These are phyloP conservation scores for Taphrina communis DNA, from an alignment of 1,139 yeast genomes.

Conservation along the genomic window DNA sequence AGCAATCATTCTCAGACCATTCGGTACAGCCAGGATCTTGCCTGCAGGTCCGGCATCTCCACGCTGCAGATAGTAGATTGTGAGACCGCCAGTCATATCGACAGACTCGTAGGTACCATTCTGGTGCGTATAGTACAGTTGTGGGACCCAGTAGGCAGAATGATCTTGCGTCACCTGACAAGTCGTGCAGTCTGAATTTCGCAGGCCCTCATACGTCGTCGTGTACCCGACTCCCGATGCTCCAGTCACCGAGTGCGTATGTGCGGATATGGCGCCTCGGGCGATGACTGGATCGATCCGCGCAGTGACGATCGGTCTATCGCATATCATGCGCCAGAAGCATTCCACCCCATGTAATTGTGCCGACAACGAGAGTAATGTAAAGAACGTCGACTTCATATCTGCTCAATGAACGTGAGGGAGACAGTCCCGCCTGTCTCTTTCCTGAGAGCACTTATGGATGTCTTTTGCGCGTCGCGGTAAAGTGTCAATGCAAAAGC, in stretches of 20 bases:
- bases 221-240: conserved; percentile 22
- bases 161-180: conserved; percentile 40
- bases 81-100: conserved; percentile 29
- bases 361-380: conserved; percentile 15
- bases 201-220: conserved; percentile 29
- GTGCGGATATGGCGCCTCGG: conserved; percentile 38
- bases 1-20: conserved; percentile 39
- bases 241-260: conserved; percentile 36
- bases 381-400: conserved; percentile 26
- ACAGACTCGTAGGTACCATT: conserved; percentile 37
- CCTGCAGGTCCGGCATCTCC: conserved; percentile 36
- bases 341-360: conserved; percentile 25
- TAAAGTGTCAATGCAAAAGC: neutral
- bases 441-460: too few relatives aligned
- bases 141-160: conserved; percentile 42
- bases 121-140: conserved; percentile 36
- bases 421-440: neutral
- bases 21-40: conserved; percentile 37
- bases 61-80: conserved; percentile 40
- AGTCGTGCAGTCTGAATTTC: conserved; percentile 36
- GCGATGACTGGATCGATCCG: conserved; percentile 40
- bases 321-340: conserved; percentile 39
- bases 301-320: conserved; percentile 27
- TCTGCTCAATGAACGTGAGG: neutral
- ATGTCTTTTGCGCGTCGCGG: too few relatives aligned